Evolutionary conservation across 768 basidiomycete genomes (phyloP), one percentile per base, ranked within the genome.

Genomic region (Candolleomyces aberdarensis): DNA sequence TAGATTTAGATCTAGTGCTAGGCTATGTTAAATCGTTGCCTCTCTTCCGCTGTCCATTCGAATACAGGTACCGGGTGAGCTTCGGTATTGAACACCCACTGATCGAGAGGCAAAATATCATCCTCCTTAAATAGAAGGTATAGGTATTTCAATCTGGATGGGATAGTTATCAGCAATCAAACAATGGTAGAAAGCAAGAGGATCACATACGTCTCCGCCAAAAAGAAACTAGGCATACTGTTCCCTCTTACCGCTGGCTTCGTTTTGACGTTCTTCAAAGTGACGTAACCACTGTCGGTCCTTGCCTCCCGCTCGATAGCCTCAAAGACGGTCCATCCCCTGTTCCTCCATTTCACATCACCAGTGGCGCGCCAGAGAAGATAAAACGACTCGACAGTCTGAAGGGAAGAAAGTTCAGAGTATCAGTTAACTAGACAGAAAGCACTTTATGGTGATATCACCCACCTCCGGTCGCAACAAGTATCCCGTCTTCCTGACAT

Each of bases 1-100:
- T 13, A 51, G 39, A 31, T 47, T 57, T 52, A 51, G 17, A 43
- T 54, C 58, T 64, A 60, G 56, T 26, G 26, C 26, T 26, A 26
- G 3, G 26, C 26, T 26, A 67, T 41, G 61, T 64, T 70, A 70
- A 66, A 82, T 74, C 36, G 66, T 57, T 72, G 66, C 62, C 75
- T 81, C 70, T 89, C 85, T 65, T 75, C 75, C 46, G 71, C 68
- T 3, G 79, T 84, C 88, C 87, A 90, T 51, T 77, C 66, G 66
- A 91, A 87, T 36, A 90, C 78, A 9, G 89, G 89, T 17, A 92
- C 76, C 11, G 92, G 89, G 69, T 93, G 92, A 5, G 91, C 92
- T 71, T 86, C 85, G 1, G 85, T 86, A 63, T 85, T 86, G 64
- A 86, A 85, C 17, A 85, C 83, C 81, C 83, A 86, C 64, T 76